Base-by-base conservation (phyloP, 768 basidiomycete species). In the Xerocomellus intermedius region DNA sequence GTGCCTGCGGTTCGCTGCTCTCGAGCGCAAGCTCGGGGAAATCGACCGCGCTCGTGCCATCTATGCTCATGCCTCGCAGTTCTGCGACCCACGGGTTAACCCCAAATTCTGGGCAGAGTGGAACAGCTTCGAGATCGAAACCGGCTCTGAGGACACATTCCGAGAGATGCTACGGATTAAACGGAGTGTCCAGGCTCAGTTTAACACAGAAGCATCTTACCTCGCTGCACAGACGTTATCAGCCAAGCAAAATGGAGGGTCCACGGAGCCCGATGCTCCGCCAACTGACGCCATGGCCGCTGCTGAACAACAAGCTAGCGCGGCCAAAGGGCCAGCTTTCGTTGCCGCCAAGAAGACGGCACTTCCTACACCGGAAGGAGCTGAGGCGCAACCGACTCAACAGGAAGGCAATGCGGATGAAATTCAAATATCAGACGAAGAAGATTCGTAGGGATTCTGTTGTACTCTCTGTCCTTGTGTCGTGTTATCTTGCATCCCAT, bases 101-200 rank as follows among this genome's bases (percentile, higher is more conserved):
- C 87, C 94, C 35, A 85, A 86, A 56, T 98, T 98, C 80, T 98
- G 97, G 97, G 73, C 80, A 30, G 93, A 97, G 69, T 98, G 97
- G 97, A 94, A 98, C 70, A 79, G 79, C 48, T 99, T 98, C 75
- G 97, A 99, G 74, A 93, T 98, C 65, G 97, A 98, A 70, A 97
- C 94, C 3, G 97, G 97, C 2, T 96, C 93, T 2, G 97, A 99
- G 71, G 97, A 99, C 69, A 99, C 97, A 0, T 99, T 99, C 86
- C 80, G 87, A 59, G 91, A 92, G 75, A 93, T 92, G 90, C 70
- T 94, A 55, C 86, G 95, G 36, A 97, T 98, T 78, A 97, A 96
- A 75, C 86, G 97, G 54, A 94, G 95, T 63, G 97, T 99, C 16
- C 97, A 99, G 73, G 94, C 96, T 26, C 91, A 94, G 67, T 99